phyloP scores from a whole-genome alignment of 305 asterid genomes.

The Fraxinus baroniana region DNA sequence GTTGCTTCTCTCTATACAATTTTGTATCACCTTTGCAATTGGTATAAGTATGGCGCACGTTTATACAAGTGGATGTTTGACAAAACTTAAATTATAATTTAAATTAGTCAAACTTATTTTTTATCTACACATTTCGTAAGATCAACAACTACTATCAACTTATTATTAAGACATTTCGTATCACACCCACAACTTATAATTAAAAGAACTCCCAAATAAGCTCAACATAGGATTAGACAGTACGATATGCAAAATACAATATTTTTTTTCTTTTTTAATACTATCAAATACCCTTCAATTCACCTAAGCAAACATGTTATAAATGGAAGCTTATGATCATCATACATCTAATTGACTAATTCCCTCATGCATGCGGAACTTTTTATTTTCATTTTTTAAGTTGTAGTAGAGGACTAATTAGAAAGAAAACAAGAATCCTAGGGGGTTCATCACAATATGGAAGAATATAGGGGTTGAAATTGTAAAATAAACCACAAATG shows the following conservation, averaged over 20 bases:
- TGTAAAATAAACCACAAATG: not conserved
- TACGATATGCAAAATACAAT: not conserved
- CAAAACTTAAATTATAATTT: not conserved
- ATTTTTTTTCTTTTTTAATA: not conserved
- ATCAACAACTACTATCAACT: not conserved
- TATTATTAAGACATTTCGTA: not conserved
- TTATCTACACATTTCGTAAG: not conserved
- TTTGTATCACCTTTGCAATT: not conserved
- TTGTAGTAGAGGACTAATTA: not conserved
- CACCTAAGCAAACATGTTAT: not conserved
- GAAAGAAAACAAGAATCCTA: not conserved
- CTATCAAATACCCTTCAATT: not conserved
- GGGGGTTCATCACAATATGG: not conserved
- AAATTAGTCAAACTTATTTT: not conserved
- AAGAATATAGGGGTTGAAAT: not conserved
- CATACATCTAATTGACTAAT: not conserved
- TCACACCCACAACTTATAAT: not conserved
- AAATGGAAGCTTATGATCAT: not conserved
- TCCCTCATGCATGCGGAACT: not conserved
- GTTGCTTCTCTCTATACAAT: not conserved
- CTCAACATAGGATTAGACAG: not conserved
- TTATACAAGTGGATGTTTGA: not conserved
- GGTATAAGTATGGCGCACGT: not conserved
- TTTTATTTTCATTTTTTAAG: not conserved
- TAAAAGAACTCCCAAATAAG: not conserved